A percentile compares a stretch with the other conserved stretches of the same genome.
Conservation (phyloP, 257 asterid genomes). For the Datura wrightii region DNA sequence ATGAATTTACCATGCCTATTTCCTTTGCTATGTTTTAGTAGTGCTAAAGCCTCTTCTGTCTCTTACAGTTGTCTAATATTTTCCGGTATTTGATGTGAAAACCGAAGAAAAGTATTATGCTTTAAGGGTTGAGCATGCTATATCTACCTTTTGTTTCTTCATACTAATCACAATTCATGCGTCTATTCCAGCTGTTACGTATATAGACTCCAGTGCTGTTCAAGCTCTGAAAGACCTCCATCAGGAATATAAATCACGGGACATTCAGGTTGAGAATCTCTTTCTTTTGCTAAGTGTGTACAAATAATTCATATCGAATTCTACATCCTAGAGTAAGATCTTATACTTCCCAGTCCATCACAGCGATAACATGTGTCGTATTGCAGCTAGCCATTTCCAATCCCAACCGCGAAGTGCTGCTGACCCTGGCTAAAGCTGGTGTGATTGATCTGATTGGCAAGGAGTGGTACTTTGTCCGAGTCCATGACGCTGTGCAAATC, state of each 20-base stretch:
- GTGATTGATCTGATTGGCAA: conserved; percentile 79
- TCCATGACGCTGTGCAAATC: conserved; percentile 93
- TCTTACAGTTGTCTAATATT: not conserved
- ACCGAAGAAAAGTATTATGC: not conserved
- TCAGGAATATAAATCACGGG: conserved; percentile 81
- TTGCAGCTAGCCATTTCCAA: conserved; percentile 88
- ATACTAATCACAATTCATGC: not conserved
- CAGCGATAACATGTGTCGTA: not conserved
- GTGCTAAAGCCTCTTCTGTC: not conserved
- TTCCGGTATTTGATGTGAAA: conserved; percentile 7
- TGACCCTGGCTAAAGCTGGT: conserved; percentile 73
- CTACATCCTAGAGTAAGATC: conserved; percentile 8
- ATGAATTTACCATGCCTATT: not conserved
- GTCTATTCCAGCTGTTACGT: conserved; percentile 78
- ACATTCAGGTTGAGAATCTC: conserved; percentile 71
- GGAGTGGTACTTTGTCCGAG: conserved; percentile 92
- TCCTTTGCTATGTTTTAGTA: not conserved
- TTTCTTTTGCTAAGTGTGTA: not conserved
- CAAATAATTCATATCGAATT: not conserved
- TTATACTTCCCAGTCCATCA: not conserved
- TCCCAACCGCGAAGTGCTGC: conserved; percentile 80
- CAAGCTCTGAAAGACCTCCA: conserved; percentile 88
- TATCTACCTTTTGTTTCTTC: not conserved
- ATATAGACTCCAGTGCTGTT: conserved; percentile 93
- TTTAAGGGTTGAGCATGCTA: not conserved